Evolutionary conservation across 305 asterid species (phyloP), one percentile per base, ranked within the genome.

Genomic region (Fraxinus baroniana): DNA sequence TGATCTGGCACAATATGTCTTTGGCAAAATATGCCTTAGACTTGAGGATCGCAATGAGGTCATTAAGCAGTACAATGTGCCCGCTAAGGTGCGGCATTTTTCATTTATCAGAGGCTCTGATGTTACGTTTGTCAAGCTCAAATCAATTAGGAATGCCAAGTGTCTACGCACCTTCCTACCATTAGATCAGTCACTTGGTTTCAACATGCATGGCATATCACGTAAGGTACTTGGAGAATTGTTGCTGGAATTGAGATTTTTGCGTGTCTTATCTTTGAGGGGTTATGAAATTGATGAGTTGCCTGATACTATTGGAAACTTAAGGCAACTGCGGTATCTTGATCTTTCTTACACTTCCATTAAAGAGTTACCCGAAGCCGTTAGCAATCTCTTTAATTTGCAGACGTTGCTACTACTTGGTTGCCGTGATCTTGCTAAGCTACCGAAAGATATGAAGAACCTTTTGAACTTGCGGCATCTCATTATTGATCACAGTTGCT

Each of bases 311-410:
- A 82, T 89, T 81, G 84, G 72, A 13, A 41, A 74, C 82, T 75
- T 87, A 85, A 88, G 87, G 66, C 90, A 86, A 86, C 90, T 88
- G 57, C 89, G 91, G 13, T 88, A 82, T 72, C 90, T 91, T 82
- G 83, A 88, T 85, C 89, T 91, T 33, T 91, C 92, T 7, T 86
- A 79, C 39, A 91, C 87, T 77, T 77, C 74, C 46, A 85, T 91
- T 79, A 77, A 8, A 20, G 87, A 78, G 76, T 87, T 91, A n/a
- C 94, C 90, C 0, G 86, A 85, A 82, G 78, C 91, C 3, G 68
- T 89, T 49, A 55, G 87, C 18, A 80, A 82, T 33, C 87, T 88
- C 60, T 36, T 78, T 28, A 84, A 82, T 44, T 79, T 89, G 32
- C 89, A 87, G 55, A 89, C 85, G 17, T 83, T 91, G 37, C 88